phyloP scores from a whole-genome alignment of 768 basidiomycete species.

The Tylopilus plumbeoviolaceoides region DNA sequence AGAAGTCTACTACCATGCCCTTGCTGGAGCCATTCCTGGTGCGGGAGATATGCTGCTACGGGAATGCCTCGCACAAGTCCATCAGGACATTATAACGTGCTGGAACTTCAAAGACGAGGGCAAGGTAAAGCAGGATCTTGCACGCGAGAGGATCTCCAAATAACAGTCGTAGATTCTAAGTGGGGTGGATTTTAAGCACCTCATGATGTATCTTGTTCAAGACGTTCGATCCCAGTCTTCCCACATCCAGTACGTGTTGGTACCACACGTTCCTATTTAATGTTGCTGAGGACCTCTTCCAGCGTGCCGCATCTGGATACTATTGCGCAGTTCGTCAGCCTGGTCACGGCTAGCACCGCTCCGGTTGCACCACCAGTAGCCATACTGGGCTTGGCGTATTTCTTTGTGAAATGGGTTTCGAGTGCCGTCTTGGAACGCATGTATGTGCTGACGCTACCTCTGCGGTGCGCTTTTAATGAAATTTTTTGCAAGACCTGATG shows the following conservation, averaged over 20 bases:
- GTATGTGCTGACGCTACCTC: background rate
- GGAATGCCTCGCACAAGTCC: conserved; percentile 4
- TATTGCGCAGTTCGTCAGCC: background rate
- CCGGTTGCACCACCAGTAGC: conserved; percentile 2
- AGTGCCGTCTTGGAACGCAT: background rate
- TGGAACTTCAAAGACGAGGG: conserved; percentile 5
- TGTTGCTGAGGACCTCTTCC: background rate
- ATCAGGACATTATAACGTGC: conserved; percentile 4
- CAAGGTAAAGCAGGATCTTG: background rate
- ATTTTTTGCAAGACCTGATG: background rate
- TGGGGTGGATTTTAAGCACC: conserved; percentile 1
- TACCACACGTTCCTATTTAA: background rate
- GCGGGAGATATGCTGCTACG: background rate
- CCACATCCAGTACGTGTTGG: background rate
- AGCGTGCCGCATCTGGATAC: background rate
- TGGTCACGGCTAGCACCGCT: background rate
- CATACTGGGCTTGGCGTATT: conserved; percentile 2
- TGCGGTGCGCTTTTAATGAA: background rate
- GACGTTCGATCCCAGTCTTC: background rate
- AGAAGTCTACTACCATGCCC: background rate
- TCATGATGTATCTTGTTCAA: conserved; percentile 2
- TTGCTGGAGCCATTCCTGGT: background rate
- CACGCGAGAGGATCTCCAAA: background rate
- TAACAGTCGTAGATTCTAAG: background rate
- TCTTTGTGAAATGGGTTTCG: conserved; percentile 6